These are phyloP conservation scores for Termitomyces sp. DNA, from an alignment of 768 basidiomycete genomes.

Conservation along the genomic window DNA sequence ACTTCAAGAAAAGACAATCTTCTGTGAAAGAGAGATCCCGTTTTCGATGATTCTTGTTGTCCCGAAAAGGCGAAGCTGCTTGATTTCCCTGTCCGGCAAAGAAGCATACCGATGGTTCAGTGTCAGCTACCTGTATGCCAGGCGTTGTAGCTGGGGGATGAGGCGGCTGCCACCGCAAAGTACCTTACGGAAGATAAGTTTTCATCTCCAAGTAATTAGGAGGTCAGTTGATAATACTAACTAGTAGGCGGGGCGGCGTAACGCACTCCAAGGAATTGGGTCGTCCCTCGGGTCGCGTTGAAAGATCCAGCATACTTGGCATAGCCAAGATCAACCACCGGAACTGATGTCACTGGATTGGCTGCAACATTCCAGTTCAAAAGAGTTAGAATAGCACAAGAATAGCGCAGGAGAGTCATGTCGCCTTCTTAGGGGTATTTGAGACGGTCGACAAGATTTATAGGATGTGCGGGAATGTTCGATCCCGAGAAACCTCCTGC, in stretches of 20 bases:
- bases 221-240: conserved; percentile 8
- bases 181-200: conserved; percentile 16
- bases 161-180: conserved; percentile 33
- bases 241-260: conserved; percentile 50
- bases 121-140: conserved; percentile 27
- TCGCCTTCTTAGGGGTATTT: background rate
- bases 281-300: conserved; percentile 28
- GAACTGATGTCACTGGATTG: background rate
- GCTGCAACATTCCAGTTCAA: background rate
- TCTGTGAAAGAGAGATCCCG: conserved; percentile 21
- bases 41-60: background rate
- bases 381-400: background rate
- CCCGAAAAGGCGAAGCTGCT: conserved; percentile 28
- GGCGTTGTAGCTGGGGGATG: conserved; percentile 22
- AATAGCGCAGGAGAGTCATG: background rate
- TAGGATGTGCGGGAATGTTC: background rate
- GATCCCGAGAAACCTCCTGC: background rate
- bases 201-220: background rate
- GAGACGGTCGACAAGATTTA: background rate
- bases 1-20: conserved; percentile 41
- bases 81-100: conserved; percentile 24
- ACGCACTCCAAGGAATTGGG: conserved; percentile 40
- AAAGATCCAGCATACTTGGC: conserved; percentile 38
- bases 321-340: conserved; percentile 39
- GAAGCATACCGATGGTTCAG: conserved; percentile 31